Evolutionary conservation across 2,329 filamentous ascomycete species (phyloP).

Genomic region (Fusarium tupiense): DNA sequence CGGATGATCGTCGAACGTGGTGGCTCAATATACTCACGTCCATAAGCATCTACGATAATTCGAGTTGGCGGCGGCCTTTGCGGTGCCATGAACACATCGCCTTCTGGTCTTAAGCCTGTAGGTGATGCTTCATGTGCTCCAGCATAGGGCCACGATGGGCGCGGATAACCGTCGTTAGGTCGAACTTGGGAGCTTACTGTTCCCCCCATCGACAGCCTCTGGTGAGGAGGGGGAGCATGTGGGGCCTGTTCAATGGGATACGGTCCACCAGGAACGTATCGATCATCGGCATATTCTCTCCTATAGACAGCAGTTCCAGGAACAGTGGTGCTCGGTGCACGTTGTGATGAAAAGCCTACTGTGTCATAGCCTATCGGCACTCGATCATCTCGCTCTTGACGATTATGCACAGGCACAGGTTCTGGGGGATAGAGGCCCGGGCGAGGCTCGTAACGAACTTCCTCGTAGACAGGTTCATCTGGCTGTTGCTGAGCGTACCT

Average conservation of each 20-base stretch:
- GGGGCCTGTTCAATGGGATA: conserved; percentile 51
- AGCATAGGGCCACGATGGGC: conserved; percentile 55
- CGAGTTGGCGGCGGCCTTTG: conserved; percentile 66
- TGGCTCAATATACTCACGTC: conserved; percentile 78
- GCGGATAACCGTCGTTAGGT: conserved; percentile 53
- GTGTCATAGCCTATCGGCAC: conserved; percentile 49
- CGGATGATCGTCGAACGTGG: conserved; percentile 54
- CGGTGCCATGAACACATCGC: conserved; percentile 61
- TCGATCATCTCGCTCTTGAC: conserved; percentile 44
- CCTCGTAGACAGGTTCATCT: conserved; percentile 44
- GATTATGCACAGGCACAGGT: conserved; percentile 46
- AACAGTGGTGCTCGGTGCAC: conserved; percentile 39
- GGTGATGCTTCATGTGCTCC: conserved; percentile 56
- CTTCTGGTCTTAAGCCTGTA: conserved; percentile 60
- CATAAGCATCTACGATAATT: conserved; percentile 84
- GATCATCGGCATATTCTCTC: conserved; percentile 48
- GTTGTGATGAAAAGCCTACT: conserved; percentile 37
- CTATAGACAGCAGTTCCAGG: conserved; percentile 45
- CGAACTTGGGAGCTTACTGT: conserved; percentile 51
- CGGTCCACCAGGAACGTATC: conserved; percentile 42
- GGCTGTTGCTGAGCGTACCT: conserved; percentile 57
- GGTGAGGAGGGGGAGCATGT: conserved; percentile 49
- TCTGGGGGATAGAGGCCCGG: conserved; percentile 49
- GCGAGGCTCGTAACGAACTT: conserved; percentile 56
- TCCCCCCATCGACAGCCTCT: conserved; percentile 31